Base-by-base conservation (phyloP, 208 protist genomes). In the Lotmaria passim region DNA sequence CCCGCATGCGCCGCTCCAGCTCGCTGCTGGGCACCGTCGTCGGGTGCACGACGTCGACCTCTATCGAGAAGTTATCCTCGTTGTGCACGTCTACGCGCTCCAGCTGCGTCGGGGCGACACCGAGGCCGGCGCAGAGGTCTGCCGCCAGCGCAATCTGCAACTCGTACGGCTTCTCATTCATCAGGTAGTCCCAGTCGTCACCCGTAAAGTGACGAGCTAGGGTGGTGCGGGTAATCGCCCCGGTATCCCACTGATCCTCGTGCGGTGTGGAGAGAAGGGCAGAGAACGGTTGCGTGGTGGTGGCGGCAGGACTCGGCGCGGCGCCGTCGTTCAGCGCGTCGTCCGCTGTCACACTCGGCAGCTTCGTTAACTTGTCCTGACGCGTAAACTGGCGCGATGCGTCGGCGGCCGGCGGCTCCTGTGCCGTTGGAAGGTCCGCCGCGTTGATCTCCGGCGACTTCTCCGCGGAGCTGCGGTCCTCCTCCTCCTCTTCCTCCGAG, bases 111-210 rank as follows among this genome's bases (percentile, higher is more conserved):
- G 73, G 51, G 6, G 76, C 75, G 14, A 86, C 57, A n/a, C 77
- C 79, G 21, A 91, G 43, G 12, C 77, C 82, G 41, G 66, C 72
- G 55, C 73, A 69, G 12, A 72, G 57, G 58, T 94, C 88, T n/a
- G 76, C 70, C n/a, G 38, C 51, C 56, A 88, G 69, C 1, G 66
- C 69, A 57, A 59, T 63, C 26, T 64, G 75, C 33, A 91, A 62
- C 59, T 90, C 78, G 53, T 83, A 73, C 15, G 78, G 77, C 75
- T 87, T 80, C 53, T 89, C 69, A 2, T 41, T 36, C 26, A 94
- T 31, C 21, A 91, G 48, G 62, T 85, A 82, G 6, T 3, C 17
- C 88, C 88, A 94, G 55, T 86, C 66, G 2, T 66, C 74, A 8
- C 88, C 88, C 11, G 59, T 39, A 39, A 93, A 80, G 59, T 58